These are phyloP conservation scores for Noccaea caerulescens DNA, from an alignment of 345 rosid species.

Conservation along the genomic window DNA sequence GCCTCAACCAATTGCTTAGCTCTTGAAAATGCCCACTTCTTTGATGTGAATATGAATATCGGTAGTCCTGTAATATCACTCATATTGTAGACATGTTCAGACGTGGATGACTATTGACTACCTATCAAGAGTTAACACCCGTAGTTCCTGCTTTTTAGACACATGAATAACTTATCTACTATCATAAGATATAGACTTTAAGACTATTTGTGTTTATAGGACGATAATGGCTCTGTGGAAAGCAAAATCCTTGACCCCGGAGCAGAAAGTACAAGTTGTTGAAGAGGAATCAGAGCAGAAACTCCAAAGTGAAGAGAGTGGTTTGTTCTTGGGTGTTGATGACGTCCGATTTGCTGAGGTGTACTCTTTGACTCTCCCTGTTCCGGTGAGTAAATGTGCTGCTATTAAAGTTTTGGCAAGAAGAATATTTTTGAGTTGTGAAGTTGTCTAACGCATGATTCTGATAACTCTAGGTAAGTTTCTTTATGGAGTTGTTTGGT, in stretches of 20 bases:
- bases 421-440: slow-evolving; percentile 16
- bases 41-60: neutral
- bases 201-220: slow-evolving; percentile 46
- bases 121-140: slow-evolving; percentile 7
- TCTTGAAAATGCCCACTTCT: slow-evolving; percentile 11
- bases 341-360: slow-evolving; percentile 86
- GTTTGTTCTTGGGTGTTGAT: slow-evolving; percentile 79
- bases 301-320: slow-evolving; percentile 80
- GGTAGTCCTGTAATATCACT: slow-evolving; percentile 14
- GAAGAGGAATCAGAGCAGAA: slow-evolving; percentile 90
- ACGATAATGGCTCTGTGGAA: slow-evolving; percentile 98
- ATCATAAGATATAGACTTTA: neutral
- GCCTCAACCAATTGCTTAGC: slow-evolving; percentile 12
- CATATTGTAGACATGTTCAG: slow-evolving; percentile 4
- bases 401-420: neutral
- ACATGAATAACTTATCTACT: neutral
- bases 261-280: slow-evolving; percentile 87
- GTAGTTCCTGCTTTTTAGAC: slow-evolving; percentile 6
- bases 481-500: slow-evolving; percentile 72
- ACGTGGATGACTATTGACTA: neutral
- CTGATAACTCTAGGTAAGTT: slow-evolving; percentile 55
- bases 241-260: slow-evolving; percentile 88
- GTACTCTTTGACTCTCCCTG: slow-evolving; percentile 60
- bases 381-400: slow-evolving; percentile 63
- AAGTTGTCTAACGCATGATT: slow-evolving; percentile 17